Conservation (phyloP, 2,329 filamentous ascomycete species). For the Xenosphaeropsis pyriputrescens region DNA sequence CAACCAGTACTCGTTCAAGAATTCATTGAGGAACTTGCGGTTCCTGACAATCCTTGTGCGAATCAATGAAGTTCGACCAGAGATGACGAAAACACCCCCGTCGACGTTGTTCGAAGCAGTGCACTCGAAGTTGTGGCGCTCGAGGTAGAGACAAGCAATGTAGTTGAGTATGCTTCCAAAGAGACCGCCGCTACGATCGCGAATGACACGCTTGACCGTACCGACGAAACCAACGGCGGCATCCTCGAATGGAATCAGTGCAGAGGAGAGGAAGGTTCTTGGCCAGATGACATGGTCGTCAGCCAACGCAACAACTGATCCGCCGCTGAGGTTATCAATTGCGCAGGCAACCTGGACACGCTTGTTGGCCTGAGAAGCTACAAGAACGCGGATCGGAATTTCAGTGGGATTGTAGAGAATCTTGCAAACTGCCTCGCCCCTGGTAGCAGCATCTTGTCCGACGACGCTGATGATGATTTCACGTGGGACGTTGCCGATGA, state of each 20-base stretch:
- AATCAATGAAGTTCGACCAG: slow-evolving; percentile 36
- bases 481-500: background rate
- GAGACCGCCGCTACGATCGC: background rate
- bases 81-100: slow-evolving; percentile 42
- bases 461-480: background rate
- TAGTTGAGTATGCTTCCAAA: slow-evolving; percentile 30
- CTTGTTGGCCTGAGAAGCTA: slow-evolving; percentile 56
- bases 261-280: slow-evolving; percentile 67
- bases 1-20: slow-evolving; percentile 31
- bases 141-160: slow-evolving; percentile 41
- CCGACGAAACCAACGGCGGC: slow-evolving; percentile 42
- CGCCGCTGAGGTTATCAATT: slow-evolving; percentile 64
- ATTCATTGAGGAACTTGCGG: slow-evolving; percentile 25
- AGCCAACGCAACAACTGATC: slow-evolving; percentile 68
- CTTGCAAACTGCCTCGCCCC: background rate
- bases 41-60: slow-evolving; percentile 32
- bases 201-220: background rate
- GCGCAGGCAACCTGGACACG: slow-evolving; percentile 79
- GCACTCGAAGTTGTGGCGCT: slow-evolving; percentile 48
- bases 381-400: background rate
- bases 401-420: background rate
- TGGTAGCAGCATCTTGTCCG: background rate
- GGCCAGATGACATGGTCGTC: slow-evolving; percentile 92
- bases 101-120: slow-evolving; percentile 39
- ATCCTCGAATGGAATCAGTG: slow-evolving; percentile 79